Conservation (phyloP, 2,329 filamentous ascomycete genomes). For the Diaporthe citriasiana region DNA sequence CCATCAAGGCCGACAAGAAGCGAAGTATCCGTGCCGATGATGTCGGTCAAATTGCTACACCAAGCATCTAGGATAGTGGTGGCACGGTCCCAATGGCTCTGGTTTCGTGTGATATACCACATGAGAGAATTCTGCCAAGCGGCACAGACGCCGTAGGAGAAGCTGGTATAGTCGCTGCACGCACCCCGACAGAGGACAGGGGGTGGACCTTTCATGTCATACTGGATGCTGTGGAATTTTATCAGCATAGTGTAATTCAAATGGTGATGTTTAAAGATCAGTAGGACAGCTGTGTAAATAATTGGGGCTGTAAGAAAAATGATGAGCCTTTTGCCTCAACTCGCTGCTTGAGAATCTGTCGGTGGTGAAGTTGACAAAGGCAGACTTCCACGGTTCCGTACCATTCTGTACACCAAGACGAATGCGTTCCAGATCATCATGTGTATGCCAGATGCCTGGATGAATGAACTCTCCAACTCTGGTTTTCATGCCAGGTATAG, state of each 20-base stretch:
- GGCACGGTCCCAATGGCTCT: slow-evolving; percentile 52
- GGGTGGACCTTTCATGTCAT: slow-evolving; percentile 52
- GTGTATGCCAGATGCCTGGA: slow-evolving; percentile 52
- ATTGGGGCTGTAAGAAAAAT: background rate
- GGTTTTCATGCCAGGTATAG: slow-evolving; percentile 42
- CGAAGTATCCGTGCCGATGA: slow-evolving; percentile 53
- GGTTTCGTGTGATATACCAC: slow-evolving; percentile 58
- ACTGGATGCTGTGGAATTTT: slow-evolving; percentile 27
- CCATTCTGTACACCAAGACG: slow-evolving; percentile 45
- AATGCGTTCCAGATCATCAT: slow-evolving; percentile 52
- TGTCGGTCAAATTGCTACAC: slow-evolving; percentile 51
- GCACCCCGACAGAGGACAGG: slow-evolving; percentile 50
- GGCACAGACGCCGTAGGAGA: slow-evolving; percentile 54
- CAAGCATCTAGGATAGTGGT: slow-evolving; percentile 56
- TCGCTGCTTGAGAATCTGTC: slow-evolving; percentile 40
- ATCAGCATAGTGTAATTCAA: background rate
- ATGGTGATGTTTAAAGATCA: background rate
- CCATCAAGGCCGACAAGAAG: slow-evolving; percentile 57
- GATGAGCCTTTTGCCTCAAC: background rate
- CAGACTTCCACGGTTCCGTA: slow-evolving; percentile 42
- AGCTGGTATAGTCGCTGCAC: slow-evolving; percentile 54
- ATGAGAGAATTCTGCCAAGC: slow-evolving; percentile 58
- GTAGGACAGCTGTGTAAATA: accelerated
- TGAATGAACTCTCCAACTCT: slow-evolving; percentile 49
- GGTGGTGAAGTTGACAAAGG: slow-evolving; percentile 43